Conservation (phyloP, 192 early-diverging fungal genomes). For the Podila verticillata region DNA sequence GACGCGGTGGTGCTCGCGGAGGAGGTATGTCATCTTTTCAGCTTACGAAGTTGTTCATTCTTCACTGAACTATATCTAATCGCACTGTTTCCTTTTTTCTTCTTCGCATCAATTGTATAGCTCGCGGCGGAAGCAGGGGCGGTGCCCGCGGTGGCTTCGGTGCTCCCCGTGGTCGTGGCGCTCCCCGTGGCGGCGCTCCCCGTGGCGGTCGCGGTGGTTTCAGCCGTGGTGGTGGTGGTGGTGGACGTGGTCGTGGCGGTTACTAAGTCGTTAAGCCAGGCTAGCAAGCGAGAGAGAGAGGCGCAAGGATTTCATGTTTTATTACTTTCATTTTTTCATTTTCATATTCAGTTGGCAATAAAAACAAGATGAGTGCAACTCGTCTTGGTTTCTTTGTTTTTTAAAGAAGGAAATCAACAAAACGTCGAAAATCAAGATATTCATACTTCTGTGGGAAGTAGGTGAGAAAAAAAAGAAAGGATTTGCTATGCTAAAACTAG, state of each 20-base stretch:
- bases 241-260: slow-evolving; percentile 62
- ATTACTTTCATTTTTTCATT: neutral
- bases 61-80: neutral
- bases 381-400: too few relatives aligned
- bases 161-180: slow-evolving; percentile 41
- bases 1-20: slow-evolving; percentile 66
- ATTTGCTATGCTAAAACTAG: too few relatives aligned
- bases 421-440: too few relatives aligned
- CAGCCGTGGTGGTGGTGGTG: slow-evolving; percentile 55
- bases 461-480: too few relatives aligned
- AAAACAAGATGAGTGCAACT: too few relatives aligned
- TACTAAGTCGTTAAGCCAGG: slow-evolving; percentile 25
- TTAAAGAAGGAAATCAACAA: too few relatives aligned
- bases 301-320: neutral
- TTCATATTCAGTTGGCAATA: neutral
- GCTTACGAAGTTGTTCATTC: neutral
- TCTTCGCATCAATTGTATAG: slow-evolving; percentile 20
- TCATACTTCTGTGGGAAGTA: too few relatives aligned
- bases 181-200: slow-evolving; percentile 59
- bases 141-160: slow-evolving; percentile 49
- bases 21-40: slow-evolving; percentile 40
- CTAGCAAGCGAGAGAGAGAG: neutral
- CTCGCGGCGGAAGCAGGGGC: slow-evolving; percentile 54
- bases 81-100: neutral
- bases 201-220: slow-evolving; percentile 67